phyloP scores from a whole-genome alignment of 2,329 filamentous ascomycete genomes.

The Teratosphaeria epicoccoides region DNA sequence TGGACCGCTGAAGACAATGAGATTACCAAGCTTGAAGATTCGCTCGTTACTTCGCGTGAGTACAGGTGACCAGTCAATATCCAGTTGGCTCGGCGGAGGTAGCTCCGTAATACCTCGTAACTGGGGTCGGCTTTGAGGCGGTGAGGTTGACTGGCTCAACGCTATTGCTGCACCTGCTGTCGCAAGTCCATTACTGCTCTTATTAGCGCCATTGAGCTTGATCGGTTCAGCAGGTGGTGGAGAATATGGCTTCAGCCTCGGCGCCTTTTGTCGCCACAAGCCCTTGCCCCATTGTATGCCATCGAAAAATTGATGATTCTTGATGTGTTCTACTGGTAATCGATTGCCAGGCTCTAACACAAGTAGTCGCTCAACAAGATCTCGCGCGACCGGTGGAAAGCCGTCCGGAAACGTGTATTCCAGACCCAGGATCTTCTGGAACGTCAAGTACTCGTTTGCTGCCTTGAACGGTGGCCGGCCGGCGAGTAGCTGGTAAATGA shows the following conservation, averaged over 20 bases:
- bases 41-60: conserved; percentile 83
- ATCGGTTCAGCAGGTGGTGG: conserved; percentile 42
- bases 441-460: conserved; percentile 89
- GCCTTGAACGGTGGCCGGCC: conserved; percentile 96
- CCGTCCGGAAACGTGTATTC: conserved; percentile 89
- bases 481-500: conserved; percentile 89
- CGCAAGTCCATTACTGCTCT: conserved; percentile 6
- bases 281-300: conserved; percentile 73
- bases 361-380: conserved; percentile 80
- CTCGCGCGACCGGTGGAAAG: conserved; percentile 75
- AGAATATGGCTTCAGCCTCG: conserved; percentile 72
- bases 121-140: conserved; percentile 43
- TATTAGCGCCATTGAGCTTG: conserved; percentile 16
- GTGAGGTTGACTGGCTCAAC: conserved; percentile 8
- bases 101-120: conserved; percentile 85
- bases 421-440: conserved; percentile 91
- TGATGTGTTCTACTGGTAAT: conserved; percentile 89
- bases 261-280: conserved; percentile 83
- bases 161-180: conserved; percentile 13
- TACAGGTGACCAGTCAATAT: conserved; percentile 97
- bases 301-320: conserved; percentile 91
- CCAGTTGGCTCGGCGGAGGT: conserved; percentile 88
- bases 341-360: conserved; percentile 78
- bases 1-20: conserved; percentile 72
- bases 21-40: conserved; percentile 85